Evolutionary conservation across 768 basidiomycete species (phyloP), one percentile per base, ranked within the genome.

Genomic region (Podaxis sp.): DNA sequence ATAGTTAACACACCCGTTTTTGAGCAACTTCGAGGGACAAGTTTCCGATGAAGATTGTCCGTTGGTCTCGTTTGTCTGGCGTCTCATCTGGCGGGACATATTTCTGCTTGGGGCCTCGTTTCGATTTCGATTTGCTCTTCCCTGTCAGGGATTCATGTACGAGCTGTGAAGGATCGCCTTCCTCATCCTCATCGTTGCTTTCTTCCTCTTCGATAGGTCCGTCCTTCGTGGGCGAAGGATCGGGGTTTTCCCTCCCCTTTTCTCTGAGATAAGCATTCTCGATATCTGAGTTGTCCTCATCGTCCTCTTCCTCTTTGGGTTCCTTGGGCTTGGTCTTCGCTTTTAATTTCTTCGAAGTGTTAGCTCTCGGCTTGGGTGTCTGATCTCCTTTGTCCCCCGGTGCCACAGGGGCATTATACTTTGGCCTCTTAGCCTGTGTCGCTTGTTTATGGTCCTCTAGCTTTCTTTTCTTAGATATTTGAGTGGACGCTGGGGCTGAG

Each of bases 31-130:
- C 87, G 1, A 90, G 75, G 0, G 88, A 83, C 1, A 99, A 76
- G 69, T 98, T 98, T 2, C 95, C 95, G 13, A 99, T 76, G 72
- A 99, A 99, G 50, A 98, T 78, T 4, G 96, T 98, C 27, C 96
- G 83, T 16, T 82, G 81, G 66, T 97, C 87, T 51, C 89, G 82
- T 62, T 82, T 85, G 58, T 84, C 86, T 16, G 82, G 70, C 0
- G 90, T 90, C 73, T 98, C 95, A 57, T 84, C 86, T 25, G 73
- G 63, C 0, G 90, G 91, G 1, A 79, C 77, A 65, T 78, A 81
- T 62, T 86, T 89, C 14, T 66, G 62, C 64, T 75, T 76, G 38
- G 69, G 57, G 52, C 61, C 61, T 10, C 27, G 59, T 63, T 64
- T n/a, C 28, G 54, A 59, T 73, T 74, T 65, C 48, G 65, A 21